Conservation (phyloP, 257 asterid genomes). For the Leonotis leonurus region DNA sequence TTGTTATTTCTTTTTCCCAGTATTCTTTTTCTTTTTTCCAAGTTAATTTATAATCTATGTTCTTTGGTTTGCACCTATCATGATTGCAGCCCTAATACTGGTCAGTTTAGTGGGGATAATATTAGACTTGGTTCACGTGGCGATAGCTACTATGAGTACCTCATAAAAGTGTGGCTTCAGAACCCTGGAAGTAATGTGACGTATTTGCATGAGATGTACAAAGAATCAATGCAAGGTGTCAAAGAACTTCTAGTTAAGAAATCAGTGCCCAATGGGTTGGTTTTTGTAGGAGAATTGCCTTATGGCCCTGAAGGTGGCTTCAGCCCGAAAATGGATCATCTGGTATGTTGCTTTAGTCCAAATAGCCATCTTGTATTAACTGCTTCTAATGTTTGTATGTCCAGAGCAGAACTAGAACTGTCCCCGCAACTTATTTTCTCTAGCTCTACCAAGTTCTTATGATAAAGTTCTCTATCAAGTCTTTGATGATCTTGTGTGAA, state of each 20-base stretch:
- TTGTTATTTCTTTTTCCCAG: neutral
- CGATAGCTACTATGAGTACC: constrained; percentile 96
- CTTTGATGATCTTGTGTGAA: neutral
- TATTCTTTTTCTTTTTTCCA: neutral
- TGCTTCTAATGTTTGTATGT: neutral
- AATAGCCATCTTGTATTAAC: neutral
- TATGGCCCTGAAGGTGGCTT: constrained; percentile 58
- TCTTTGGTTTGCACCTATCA: constrained; percentile 20
- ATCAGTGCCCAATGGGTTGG: constrained; percentile 78
- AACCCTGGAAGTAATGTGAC: constrained; percentile 53
- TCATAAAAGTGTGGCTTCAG: constrained; percentile 91
- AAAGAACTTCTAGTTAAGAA: constrained; percentile 76
- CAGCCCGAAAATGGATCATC: constrained; percentile 99
- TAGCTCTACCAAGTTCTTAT: neutral
- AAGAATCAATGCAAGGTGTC: constrained; percentile 83
- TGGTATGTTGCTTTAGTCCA: constrained; percentile 43
- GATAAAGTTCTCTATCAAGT: too few species aligned
- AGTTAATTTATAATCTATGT: neutral
- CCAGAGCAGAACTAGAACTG: neutral
- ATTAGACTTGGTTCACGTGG: constrained; percentile 98
- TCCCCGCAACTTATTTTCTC: neutral
- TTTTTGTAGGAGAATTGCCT: constrained; percentile 91
- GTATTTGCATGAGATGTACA: constrained; percentile 73
- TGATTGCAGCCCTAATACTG: constrained; percentile 77
- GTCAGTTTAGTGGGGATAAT: constrained; percentile 77